Evolutionary conservation across 352 stramenopile species (phyloP), one percentile per base, ranked within the genome.

Genomic region (Peronospora belbahrii): DNA sequence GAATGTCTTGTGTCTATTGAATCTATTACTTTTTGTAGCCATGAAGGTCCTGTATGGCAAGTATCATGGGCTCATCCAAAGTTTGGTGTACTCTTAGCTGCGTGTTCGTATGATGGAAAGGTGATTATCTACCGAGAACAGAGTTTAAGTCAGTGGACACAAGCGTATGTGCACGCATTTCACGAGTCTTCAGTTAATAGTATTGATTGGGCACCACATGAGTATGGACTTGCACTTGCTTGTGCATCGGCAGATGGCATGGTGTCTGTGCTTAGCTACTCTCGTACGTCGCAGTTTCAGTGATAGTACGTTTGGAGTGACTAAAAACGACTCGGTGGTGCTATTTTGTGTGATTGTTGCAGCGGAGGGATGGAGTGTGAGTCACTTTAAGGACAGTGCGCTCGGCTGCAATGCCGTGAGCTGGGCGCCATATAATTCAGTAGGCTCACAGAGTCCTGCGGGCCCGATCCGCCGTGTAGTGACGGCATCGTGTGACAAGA

Each of bases 51-150:
- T 0, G 96, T 99, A 37, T 99, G 96, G 95, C 88, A 98, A 74
- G 85, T 99, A 3, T 77, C 86, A 2, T 99, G 97, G 97, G 92
- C 95, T 6, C 97, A 99, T 70, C 97, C 97, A n/a, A 98, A 95
- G 62, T 97, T 97, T 59, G 94, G 94, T 31, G 85, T 92, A 33
- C 52, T 98, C 39, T 70, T 99, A 15, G 96, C 96, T 24, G 97
- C 90, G 25, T 98, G 95, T 67, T 97, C 85, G 23, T 99, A 99
- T 69, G 96, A 99, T 64, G 91, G 93, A 43, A 97, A 94, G 41
- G 94, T 99, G 2, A 88, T 98, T 48, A 96, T 99, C 59, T 96
- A 97, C 74, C 81, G 88, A 17, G 95, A 99, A 73, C 81, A 88
- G 50, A 82, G 83, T 34, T 68, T 92, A 25, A 90, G 95, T 56